Conservation (phyloP, 2,329 filamentous ascomycete genomes). For the Leptographium wingfieldii region DNA sequence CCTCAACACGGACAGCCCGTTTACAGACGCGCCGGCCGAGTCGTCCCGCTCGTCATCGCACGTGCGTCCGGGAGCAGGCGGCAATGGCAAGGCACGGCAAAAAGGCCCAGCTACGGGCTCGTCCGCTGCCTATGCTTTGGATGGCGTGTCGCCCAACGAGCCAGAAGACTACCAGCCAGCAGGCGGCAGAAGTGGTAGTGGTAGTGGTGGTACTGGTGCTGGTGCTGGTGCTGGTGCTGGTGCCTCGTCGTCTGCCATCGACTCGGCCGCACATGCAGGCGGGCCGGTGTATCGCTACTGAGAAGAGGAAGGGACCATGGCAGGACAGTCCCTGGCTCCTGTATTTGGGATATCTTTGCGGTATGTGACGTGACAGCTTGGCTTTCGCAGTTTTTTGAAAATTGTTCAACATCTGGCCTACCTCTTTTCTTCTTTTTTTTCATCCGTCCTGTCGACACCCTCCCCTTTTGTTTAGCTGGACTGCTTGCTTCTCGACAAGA, state of each 20-base stretch:
- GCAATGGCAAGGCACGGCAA: neutral
- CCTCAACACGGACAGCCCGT: conserved; percentile 5
- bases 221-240: too few species aligned
- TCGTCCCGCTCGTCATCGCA: conserved; percentile 9
- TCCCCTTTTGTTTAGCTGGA: neutral
- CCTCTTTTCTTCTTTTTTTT: too few species aligned
- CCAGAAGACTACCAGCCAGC: neutral
- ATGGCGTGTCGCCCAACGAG: neutral
- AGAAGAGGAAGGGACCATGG: neutral
- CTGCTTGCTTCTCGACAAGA: neutral
- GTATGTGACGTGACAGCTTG: neutral
- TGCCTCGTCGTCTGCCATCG: neutral
- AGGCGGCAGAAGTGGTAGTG: neutral
- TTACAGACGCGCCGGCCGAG: conserved; percentile 5
- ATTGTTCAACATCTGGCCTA: neutral
- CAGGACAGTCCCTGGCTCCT: too few species aligned
- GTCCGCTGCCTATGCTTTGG: neutral
- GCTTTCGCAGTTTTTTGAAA: neutral
- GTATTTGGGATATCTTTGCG: neutral
- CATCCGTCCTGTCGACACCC: too few species aligned
- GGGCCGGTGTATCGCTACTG: neutral
- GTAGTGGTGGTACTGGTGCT: too few species aligned
- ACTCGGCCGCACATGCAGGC: neutral
- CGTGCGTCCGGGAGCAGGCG: neutral
- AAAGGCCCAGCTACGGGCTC: neutral